Percentiles rank a stretch among this genome's conserved stretches.
These are phyloP conservation scores for Phialophora verrucosa DNA, from an alignment of 2,329 filamentous ascomycete species.

Conservation along the genomic window DNA sequence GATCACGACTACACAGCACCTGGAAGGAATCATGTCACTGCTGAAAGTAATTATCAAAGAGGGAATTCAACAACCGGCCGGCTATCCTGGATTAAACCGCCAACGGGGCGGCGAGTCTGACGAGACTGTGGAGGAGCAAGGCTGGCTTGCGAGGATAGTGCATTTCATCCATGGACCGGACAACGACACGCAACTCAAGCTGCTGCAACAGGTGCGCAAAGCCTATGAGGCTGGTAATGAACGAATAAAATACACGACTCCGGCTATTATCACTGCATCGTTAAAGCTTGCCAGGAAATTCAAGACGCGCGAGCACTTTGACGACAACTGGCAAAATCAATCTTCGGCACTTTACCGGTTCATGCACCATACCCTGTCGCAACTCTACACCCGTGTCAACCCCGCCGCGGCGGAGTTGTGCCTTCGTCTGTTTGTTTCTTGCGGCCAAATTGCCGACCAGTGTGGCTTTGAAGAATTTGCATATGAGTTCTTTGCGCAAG, in stretches of 20 bases:
- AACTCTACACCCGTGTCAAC: constrained; percentile 84
- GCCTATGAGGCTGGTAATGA: constrained; percentile 92
- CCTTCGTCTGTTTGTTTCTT: constrained; percentile 86
- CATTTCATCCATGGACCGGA: constrained; percentile 82
- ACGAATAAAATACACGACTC: constrained; percentile 92
- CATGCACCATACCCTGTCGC: constrained; percentile 85
- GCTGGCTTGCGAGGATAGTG: constrained; percentile 90
- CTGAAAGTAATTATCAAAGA: constrained; percentile 92
- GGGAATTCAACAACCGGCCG: constrained; percentile 79
- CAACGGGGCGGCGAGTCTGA: constrained; percentile 84
- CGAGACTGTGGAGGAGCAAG: constrained; percentile 97
- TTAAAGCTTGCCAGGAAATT: constrained; percentile 87
- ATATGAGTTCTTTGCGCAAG: constrained; percentile 98
- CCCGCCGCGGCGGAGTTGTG: constrained; percentile 83
- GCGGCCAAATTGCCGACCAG: constrained; percentile 90
- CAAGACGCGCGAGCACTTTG: constrained; percentile 88
- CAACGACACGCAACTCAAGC: constrained; percentile 88
- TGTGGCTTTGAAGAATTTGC: constrained; percentile 92
- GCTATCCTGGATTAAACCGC: constrained; percentile 79
- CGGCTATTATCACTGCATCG: constrained; percentile 85
- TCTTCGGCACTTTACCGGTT: constrained; percentile 91
- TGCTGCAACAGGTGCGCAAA: constrained; percentile 85
- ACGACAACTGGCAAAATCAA: constrained; percentile 74
- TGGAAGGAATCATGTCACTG: constrained; percentile 87
- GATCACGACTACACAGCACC: constrained; percentile 76